Base-by-base conservation (phyloP, 352 stramenopile genomes). In the Pythium vanterpoolii region DNA sequence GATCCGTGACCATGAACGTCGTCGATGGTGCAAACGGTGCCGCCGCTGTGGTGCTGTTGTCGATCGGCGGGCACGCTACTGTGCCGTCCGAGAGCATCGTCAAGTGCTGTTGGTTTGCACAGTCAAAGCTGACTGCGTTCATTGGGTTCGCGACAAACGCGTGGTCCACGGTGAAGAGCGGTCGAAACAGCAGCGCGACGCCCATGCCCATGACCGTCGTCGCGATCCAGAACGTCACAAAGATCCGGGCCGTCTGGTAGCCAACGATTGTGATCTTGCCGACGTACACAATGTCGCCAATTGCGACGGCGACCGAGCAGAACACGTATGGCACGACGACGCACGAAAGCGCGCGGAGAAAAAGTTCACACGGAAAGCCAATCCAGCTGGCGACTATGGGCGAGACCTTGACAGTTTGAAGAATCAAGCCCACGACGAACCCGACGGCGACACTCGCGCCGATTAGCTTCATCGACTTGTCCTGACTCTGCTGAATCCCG, bases 321-420 rank as follows among this genome's bases (percentile, higher is more conserved):
- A 93, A 93, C 1, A 93, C 80, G 53, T 90, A 85, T 18, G 83
- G 83, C 23, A 91, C 67, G 26, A 90, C 79, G 0, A 93, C 67
- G 34, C 76, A 76, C 56, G 85, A 89, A 26, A 91, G 65, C 11
- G 81, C 81, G 30, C 83, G 74, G 7, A 89, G 61, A 57, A 91
- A 93, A 26, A 93, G 58, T 8, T 90, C 73, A 5, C 83, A 79
- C 0, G 83, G 83, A 7, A 91, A 59, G 14, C 75, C 62, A 38
- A 93, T 74, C 79, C 77, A 87, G 42, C 76, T 55, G 5, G 73
- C 73, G 0, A 68, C 57, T 1, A 86, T 44, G 14, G 55, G 28
- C 5, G 70, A 77, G n/a, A 86, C 59, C 24, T 76, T 69, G 13
- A 86, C 75, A 71, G 46, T 88, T 5, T 60, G 64, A 34, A 87